phyloP scores from a whole-genome alignment of 2,329 filamentous ascomycete genomes.

The Cordyceps farinosa region DNA sequence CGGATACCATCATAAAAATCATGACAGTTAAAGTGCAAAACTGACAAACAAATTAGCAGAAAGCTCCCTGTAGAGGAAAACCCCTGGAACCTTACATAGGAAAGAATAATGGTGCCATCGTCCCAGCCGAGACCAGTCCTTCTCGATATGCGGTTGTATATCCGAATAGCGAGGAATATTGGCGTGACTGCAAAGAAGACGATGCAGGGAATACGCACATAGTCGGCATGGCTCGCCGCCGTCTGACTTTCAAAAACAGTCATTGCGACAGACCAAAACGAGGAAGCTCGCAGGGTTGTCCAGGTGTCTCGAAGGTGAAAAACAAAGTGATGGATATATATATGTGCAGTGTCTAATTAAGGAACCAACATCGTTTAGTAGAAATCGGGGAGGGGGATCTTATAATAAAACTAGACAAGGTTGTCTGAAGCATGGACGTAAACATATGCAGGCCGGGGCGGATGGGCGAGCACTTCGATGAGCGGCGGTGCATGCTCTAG shows the following conservation, averaged over 20 bases:
- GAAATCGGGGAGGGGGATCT: background rate
- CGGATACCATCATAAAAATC: slow-evolving; percentile 39
- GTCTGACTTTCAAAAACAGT: slow-evolving; percentile 30
- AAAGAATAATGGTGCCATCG: slow-evolving; percentile 41
- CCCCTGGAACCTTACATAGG: slow-evolving; percentile 33
- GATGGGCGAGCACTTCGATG: background rate
- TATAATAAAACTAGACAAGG: background rate
- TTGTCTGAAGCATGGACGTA: slow-evolving; percentile 1
- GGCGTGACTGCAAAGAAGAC: slow-evolving; percentile 43
- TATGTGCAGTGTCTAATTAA: background rate
- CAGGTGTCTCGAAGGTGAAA: background rate
- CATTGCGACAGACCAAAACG: background rate
- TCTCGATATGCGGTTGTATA: slow-evolving; percentile 39
- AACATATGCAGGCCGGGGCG: background rate
- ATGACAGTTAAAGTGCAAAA: slow-evolving; percentile 35
- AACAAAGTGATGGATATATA: background rate
- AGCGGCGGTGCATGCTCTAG: background rate
- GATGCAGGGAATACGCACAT: slow-evolving; percentile 38
- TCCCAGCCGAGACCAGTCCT: slow-evolving; percentile 38
- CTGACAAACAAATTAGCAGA: slow-evolving; percentile 24
- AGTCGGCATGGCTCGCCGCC: slow-evolving; percentile 36
- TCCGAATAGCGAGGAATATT: slow-evolving; percentile 36
- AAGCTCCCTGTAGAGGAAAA: too few species aligned
- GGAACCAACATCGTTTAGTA: background rate
- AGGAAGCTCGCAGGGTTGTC: background rate